Evolutionary conservation across 1,284 basidiomycete genomes (phyloP).

Genomic region (Mycena citricolor): DNA sequence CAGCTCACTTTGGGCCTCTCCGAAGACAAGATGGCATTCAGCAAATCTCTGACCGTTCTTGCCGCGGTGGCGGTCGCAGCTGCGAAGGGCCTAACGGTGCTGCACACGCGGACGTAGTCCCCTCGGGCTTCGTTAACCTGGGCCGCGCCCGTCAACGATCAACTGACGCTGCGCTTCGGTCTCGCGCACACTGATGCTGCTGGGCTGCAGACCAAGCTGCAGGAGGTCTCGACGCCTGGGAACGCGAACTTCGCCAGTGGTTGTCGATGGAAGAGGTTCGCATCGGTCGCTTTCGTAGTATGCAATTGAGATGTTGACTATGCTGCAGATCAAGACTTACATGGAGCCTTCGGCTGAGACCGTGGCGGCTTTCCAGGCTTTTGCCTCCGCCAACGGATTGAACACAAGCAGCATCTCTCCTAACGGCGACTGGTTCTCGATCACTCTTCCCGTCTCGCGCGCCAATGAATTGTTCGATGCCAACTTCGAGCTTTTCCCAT

Average conservation of each 20-base stretch:
- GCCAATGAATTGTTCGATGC: slow-evolving; percentile 73
- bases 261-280: slow-evolving; percentile 9
- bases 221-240: slow-evolving; percentile 22
- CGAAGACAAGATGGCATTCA: too few species aligned
- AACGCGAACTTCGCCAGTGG: slow-evolving; percentile 26
- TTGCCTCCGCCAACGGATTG: slow-evolving; percentile 61
- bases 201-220: slow-evolving; percentile 20
- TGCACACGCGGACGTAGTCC: slow-evolving; percentile 18
- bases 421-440: slow-evolving; percentile 67
- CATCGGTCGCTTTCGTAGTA: slow-evolving; percentile 5
- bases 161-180: slow-evolving; percentile 20
- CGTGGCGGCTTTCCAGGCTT: slow-evolving; percentile 53
- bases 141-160: slow-evolving; percentile 11
- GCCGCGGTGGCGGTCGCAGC: too few species aligned
- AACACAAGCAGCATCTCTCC: slow-evolving; percentile 52
- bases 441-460: slow-evolving; percentile 56
- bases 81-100: too few species aligned
- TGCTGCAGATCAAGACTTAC: slow-evolving; percentile 60
- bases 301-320: slow-evolving; percentile 55
- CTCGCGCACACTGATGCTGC: slow-evolving; percentile 16
- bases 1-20: too few species aligned
- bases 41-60: too few species aligned
- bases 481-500: slow-evolving; percentile 63
- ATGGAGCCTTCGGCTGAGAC: slow-evolving; percentile 59
- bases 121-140: slow-evolving; percentile 15